phyloP scores from a whole-genome alignment of 2,329 filamentous ascomycete species.

The Colletotrichum paranaense region DNA sequence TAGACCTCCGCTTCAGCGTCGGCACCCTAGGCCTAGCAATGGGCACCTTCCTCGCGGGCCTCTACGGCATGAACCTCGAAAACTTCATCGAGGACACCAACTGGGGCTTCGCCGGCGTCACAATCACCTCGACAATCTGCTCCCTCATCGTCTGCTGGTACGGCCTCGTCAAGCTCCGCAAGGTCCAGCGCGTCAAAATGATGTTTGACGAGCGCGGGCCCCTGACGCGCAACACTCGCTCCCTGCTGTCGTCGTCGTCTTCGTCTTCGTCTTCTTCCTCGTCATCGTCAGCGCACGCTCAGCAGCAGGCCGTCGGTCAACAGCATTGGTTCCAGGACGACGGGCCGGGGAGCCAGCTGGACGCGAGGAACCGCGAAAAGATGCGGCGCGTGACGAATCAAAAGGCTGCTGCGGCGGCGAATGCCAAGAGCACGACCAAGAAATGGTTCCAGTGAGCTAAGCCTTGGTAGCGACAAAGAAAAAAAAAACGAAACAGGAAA shows the following conservation, averaged over 20 bases:
- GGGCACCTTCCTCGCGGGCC: conserved; percentile 94
- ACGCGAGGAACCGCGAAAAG: conserved; percentile 66
- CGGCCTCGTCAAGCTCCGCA: conserved; percentile 84
- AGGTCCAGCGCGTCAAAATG: conserved; percentile 91
- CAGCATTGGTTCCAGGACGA: conserved; percentile 60
- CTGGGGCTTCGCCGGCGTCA: conserved; percentile 85
- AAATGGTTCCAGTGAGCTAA: conserved; percentile 25
- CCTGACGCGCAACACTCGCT: conserved; percentile 43
- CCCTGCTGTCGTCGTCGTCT: neutral
- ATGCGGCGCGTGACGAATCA: conserved; percentile 58
- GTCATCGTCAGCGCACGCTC: neutral
- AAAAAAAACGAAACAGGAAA: neutral
- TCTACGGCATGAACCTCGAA: conserved; percentile 99
- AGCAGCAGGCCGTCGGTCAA: conserved; percentile 34
- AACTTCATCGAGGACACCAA: conserved; percentile 97
- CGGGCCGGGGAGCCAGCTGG: conserved; percentile 61
- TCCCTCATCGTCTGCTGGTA: conserved; percentile 84
- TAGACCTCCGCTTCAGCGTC: conserved; percentile 96
- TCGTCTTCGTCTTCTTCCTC: neutral
- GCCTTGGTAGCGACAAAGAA: neutral
- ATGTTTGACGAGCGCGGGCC: conserved; percentile 59
- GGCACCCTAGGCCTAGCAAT: conserved; percentile 94
- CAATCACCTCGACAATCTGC: conserved; percentile 75
- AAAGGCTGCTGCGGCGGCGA: conserved; percentile 43
- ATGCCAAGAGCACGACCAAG: conserved; percentile 59